Evolutionary conservation across 257 asterid species (phyloP), one percentile per base, ranked within the genome.

Genomic region (Mentha longifolia): DNA sequence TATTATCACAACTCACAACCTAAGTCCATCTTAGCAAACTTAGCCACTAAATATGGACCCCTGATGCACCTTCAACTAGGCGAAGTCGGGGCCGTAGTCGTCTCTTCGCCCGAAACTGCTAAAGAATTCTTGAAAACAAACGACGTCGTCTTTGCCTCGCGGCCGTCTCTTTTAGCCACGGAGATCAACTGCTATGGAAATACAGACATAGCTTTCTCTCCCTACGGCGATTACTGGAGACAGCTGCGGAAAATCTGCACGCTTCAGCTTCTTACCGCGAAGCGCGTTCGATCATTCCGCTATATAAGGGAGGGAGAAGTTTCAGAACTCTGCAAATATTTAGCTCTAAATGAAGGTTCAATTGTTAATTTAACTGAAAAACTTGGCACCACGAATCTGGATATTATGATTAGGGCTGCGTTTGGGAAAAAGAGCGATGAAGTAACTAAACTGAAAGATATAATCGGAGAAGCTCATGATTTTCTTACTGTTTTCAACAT

Each of bases 51-150:
- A 77, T 41, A 81, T 7, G 85, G 87, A 7, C 80, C 83, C 0
- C 16, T 84, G 39, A 79, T 79, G 87, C 79, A 70, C 60, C 77
- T 82, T 0, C 74, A 70, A 9, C 79, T 85, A 0, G 86, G 87
- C 0, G 74, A 75, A 64, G 22, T 79, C 5, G 22, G 56, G 14
- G 37, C 68, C 0, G 0, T 79, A 8, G 50, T 79, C 5, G 80
- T 65, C 51, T 81, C 87, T 9, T 79, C 81, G 0, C 79, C 86
- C 0, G 76, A 79, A 25, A 20, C 52, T 0, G 83, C 82, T 0
- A 46, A 61, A 49, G 20, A 56, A 11, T 65, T 84, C 22, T 15
- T 75, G 73, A 79, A 77, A 75, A 77, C 76, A 1, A 74, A 82
- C 52, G 85, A 79, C 11, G 3, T 31, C 41, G 39, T 43, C 6